These are phyloP conservation scores for Musa troglodytarum DNA, from an alignment of 176 grass and related monocot genomes.

Conservation along the genomic window DNA sequence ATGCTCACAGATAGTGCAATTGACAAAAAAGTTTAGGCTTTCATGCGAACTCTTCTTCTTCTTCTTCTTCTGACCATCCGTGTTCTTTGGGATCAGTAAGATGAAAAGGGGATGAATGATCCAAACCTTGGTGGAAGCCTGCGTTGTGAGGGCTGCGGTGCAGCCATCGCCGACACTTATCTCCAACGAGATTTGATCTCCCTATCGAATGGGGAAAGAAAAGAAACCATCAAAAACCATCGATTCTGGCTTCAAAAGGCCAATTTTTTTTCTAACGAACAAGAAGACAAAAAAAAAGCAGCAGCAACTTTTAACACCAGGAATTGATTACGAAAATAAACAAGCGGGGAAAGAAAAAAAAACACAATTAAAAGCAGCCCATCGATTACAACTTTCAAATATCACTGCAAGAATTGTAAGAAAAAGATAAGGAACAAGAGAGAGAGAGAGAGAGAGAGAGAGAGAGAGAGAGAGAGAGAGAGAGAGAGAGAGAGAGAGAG, in stretches of 20 bases:
- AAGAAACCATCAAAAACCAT: background rate
- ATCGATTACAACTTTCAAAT: too few relatives aligned
- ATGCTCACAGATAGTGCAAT: background rate
- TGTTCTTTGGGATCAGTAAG: background rate
- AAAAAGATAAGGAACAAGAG: background rate
- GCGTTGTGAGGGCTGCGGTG: constrained; percentile 65
- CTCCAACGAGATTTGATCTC: constrained; percentile 51
- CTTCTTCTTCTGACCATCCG: background rate
- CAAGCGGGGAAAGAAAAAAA: background rate
- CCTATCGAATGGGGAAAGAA: constrained; percentile 24
- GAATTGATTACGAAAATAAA: background rate
- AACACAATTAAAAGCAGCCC: too few relatives aligned
- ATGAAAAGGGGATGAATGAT: background rate
- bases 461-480: background rate
- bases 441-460: background rate
- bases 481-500: background rate
- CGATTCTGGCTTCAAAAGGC: background rate
- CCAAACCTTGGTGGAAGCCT: constrained; percentile 88
- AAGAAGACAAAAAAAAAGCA: background rate
- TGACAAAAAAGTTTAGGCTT: background rate
- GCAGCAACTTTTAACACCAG: background rate
- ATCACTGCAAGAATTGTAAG: background rate
- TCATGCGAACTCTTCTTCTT: background rate
- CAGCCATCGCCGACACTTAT: constrained; percentile 60
- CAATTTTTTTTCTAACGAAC: too few relatives aligned